Conservation (phyloP, 257 asterid species). For the Gynochthodes officinalis region DNA sequence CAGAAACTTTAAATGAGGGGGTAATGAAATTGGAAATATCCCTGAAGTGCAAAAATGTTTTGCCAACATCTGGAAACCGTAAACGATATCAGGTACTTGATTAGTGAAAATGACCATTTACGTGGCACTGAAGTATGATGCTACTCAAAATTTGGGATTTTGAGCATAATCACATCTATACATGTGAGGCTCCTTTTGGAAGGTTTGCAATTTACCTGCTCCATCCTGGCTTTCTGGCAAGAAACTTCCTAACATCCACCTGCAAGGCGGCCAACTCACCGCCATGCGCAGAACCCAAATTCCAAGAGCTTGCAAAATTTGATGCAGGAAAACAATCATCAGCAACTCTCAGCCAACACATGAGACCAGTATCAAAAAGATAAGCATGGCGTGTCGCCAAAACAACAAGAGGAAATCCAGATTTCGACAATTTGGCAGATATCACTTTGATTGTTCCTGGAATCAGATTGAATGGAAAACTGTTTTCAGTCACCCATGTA, state of each 20-base stretch:
- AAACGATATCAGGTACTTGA: not conserved
- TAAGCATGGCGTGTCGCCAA: constrained; percentile 92
- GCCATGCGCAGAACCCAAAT: constrained; percentile 66
- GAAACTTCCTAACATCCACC: constrained; percentile 85
- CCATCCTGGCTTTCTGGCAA: constrained; percentile 95
- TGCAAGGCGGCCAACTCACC: constrained; percentile 92
- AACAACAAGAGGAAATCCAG: constrained; percentile 86
- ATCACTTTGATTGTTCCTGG: constrained; percentile 81
- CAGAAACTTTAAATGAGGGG: no score
- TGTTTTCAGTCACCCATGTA: not conserved
- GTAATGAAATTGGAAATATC: no score
- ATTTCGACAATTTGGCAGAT: constrained; percentile 84
- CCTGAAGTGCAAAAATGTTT: no score
- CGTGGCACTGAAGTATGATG: not conserved
- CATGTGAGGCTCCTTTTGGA: constrained; percentile 5
- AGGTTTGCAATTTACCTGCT: constrained; percentile 50
- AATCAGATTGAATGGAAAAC: constrained; percentile 16
- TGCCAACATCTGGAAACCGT: not conserved
- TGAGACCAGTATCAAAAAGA: constrained; percentile 71
- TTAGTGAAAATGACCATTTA: not conserved
- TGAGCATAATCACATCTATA: not conserved
- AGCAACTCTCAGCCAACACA: constrained; percentile 97
- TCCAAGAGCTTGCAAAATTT: constrained; percentile 90
- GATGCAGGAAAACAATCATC: constrained; percentile 95
- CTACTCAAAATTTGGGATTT: not conserved